Conservation (phyloP, 805 yeast genomes). For the Wilhelminamyces savonicus region DNA sequence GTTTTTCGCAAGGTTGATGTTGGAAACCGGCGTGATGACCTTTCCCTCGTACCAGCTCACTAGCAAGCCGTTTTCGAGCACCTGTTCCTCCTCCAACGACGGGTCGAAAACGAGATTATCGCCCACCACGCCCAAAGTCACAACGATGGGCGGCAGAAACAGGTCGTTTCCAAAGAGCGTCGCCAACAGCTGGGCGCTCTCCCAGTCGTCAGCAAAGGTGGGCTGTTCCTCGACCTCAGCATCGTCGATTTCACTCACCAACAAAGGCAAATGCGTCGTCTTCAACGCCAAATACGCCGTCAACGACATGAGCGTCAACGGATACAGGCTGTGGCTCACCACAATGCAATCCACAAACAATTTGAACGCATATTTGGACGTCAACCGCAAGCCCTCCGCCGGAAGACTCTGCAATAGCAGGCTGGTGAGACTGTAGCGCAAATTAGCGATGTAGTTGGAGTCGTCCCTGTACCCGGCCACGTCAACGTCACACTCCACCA, state of each 20-base stretch:
- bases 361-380: constrained; percentile 70
- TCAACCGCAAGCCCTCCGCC: constrained; percentile 46
- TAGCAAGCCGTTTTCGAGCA: constrained; percentile 76
- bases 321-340: constrained; percentile 71
- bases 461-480: constrained; percentile 79
- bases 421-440: constrained; percentile 56
- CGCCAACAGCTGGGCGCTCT: constrained; percentile 43
- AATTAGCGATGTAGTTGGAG: constrained; percentile 57
- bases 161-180: constrained; percentile 16
- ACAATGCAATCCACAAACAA: constrained; percentile 76
- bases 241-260: constrained; percentile 58
- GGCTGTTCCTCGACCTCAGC: constrained; percentile 83
- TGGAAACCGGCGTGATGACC: constrained; percentile 67
- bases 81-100: constrained; percentile 80
- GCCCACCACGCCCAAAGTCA: constrained; percentile 74
- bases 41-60: constrained; percentile 65
- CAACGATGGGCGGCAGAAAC: constrained; percentile 68
- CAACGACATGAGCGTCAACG: constrained; percentile 73
- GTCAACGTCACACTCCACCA: constrained; percentile 74
- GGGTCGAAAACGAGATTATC: constrained; percentile 73
- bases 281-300: constrained; percentile 77
- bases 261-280: constrained; percentile 67
- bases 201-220: constrained; percentile 87
- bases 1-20: constrained; percentile 54
- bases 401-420: constrained; percentile 51